Base-by-base conservation (phyloP, 2,329 filamentous ascomycete species). In the Endoconidiophora laricicola region DNA sequence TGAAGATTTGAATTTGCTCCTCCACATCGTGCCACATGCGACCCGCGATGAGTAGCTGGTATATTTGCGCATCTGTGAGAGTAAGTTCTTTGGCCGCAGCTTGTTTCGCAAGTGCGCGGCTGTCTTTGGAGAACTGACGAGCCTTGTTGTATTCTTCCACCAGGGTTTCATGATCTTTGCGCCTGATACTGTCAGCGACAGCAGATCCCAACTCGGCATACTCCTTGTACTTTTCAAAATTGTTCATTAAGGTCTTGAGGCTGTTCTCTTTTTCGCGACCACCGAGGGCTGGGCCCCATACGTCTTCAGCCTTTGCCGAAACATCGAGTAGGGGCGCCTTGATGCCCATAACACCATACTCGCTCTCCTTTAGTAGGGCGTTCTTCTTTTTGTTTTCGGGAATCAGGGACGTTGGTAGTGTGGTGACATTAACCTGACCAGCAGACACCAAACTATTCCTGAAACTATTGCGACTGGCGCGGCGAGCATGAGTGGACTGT, bases 11-110 rank as follows among this genome's bases (percentile, higher is more conserved):
- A 18, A 95, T 79, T 58, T 95, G 90, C 44, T 85, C 78, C 54
- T 93, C 83, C 7, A 95, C 85, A 62, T 95, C 88, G 55, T 84
- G 75, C 91, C 91, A 98, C 82, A 98, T 93, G 46, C 88, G 79
- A 5, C 83, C 88, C 6, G 88, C 88, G 44, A 94, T 74, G 43
- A 98, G 70, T 54, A 98, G 81, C 54, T 87, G 82, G 61, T 94
- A 86, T 10, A 91, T 75, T 59, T 96, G 81, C 18, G 77, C 69
- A 58, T 96, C 88, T 10, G 76, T 79, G 6, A 90, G 74, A 7
- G 76, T 69, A 9, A 50, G 7, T 41, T 69, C 67, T 12, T 53
- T 53, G 39, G 69, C 69, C 38, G 70, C 67, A 2, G 74, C 59
- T 37, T 67, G 65, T 49, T 78, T 74, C 2, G 81, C 79, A 39